A percentile compares a stretch with the other conserved stretches of the same genome.
Conservation (phyloP, 257 asterid species). For the Verbascum thapsus region DNA sequence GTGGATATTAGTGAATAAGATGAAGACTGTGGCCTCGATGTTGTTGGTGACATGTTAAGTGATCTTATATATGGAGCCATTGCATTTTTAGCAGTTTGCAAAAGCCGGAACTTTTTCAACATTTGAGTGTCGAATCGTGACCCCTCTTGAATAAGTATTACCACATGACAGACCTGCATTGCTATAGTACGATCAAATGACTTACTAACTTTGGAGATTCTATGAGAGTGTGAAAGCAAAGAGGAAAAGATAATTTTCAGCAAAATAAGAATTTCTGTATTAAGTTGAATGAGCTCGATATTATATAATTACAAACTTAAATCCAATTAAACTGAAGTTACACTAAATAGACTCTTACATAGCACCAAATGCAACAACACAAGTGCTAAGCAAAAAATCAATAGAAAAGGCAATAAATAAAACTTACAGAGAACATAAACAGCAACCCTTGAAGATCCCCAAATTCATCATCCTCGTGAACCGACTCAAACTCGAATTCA, state of each 20-base stretch:
- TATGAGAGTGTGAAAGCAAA: conserved; percentile 7
- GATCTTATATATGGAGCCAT: conserved; percentile 64
- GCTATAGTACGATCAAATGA: conserved; percentile 62
- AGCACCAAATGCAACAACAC: conserved; percentile 6
- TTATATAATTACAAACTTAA: conserved; percentile 14
- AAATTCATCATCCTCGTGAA: conserved; percentile 59
- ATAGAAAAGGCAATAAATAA: neutral
- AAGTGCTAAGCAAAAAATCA: neutral
- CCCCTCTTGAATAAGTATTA: conserved; percentile 83
- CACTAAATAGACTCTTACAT: conserved; percentile 13
- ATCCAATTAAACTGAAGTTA: neutral
- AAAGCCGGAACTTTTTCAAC: conserved; percentile 64
- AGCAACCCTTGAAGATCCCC: conserved; percentile 86
- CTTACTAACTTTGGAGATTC: conserved; percentile 34
- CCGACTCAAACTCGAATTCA: conserved; percentile 50
- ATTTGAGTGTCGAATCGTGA: conserved; percentile 76
- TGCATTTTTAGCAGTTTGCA: conserved; percentile 88
- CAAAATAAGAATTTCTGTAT: conserved; percentile 3
- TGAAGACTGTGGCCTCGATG: conserved; percentile 51
- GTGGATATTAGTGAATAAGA: conserved; percentile 50
- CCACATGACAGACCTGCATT: conserved; percentile 92
- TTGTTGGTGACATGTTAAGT: conserved; percentile 42
- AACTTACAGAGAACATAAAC: conserved; percentile 92
- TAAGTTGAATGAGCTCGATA: no score
- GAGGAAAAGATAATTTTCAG: neutral